These are phyloP conservation scores for Scutellaria barbata DNA, from an alignment of 257 asterid genomes.

Conservation along the genomic window DNA sequence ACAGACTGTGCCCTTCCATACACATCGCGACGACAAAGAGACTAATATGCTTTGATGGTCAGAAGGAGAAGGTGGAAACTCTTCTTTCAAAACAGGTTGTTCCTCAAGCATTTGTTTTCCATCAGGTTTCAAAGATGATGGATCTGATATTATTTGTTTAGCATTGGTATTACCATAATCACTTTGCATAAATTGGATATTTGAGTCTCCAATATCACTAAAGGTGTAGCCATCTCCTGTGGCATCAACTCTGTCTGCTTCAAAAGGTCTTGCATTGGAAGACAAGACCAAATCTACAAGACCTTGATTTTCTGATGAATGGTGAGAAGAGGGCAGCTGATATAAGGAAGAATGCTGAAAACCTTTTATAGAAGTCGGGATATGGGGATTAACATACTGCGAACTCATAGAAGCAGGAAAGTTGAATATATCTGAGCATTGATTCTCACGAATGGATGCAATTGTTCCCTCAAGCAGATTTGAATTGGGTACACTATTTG, in stretches of 20 bases:
- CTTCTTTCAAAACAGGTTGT: constrained; percentile 61
- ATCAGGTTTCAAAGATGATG: constrained; percentile 48
- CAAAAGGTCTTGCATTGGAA: constrained; percentile 43
- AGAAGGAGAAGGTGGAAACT: constrained; percentile 84
- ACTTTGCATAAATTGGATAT: constrained; percentile 39
- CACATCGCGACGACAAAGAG: constrained; percentile 86
- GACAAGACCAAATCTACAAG: constrained; percentile 37
- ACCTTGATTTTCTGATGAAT: constrained; percentile 42
- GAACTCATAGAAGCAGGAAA: constrained; percentile 42
- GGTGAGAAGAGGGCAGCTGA: constrained; percentile 38
- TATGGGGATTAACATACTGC: constrained; percentile 40
- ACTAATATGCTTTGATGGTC: constrained; percentile 94
- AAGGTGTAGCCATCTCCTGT: constrained; percentile 35
- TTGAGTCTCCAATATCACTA: constrained; percentile 40
- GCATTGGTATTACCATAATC: constrained; percentile 41
- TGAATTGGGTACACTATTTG: constrained; percentile 59
- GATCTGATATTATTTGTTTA: constrained; percentile 35
- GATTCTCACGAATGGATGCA: constrained; percentile 42
- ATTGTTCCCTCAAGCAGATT: constrained; percentile 45
- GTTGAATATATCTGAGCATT: constrained; percentile 36
- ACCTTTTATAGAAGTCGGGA: constrained; percentile 43
- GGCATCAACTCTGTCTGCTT: constrained; percentile 31
- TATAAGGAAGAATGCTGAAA: constrained; percentile 42
- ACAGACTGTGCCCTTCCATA: constrained; percentile 96
- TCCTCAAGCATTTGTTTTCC: constrained; percentile 48